These are phyloP conservation scores for Plectranthus barbatus DNA, from an alignment of 257 asterid species.

Conservation along the genomic window DNA sequence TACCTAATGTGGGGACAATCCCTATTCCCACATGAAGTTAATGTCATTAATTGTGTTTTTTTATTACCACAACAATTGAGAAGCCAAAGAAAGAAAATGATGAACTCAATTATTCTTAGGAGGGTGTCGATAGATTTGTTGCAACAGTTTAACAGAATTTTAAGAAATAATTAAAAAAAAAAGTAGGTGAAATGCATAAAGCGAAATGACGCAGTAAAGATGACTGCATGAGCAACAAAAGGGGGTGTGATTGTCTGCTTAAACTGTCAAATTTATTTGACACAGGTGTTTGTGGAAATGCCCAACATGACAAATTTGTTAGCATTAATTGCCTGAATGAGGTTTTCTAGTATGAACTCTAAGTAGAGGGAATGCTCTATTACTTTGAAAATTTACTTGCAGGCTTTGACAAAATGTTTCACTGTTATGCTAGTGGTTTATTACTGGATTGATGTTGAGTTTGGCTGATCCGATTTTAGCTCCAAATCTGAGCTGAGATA, in stretches of 20 bases:
- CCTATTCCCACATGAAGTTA: constrained; percentile 11
- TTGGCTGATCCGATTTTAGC: constrained; percentile 8
- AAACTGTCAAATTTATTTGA: background rate
- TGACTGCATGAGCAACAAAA: background rate
- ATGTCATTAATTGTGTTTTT: constrained; percentile 15
- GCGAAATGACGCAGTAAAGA: background rate
- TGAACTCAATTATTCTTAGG: too few species aligned
- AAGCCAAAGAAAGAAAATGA: too few species aligned
- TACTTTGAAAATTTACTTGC: constrained; percentile 7
- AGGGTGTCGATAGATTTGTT: too few species aligned
- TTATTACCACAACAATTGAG: constrained; percentile 5
- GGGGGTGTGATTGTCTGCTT: too few species aligned
- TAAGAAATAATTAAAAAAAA: background rate
- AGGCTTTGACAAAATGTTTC: constrained; percentile 28
- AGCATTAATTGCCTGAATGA: constrained; percentile 11
- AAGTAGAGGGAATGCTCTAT: constrained; percentile 11
- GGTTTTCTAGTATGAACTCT: background rate
- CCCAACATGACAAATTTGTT: background rate
- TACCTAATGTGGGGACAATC: constrained; percentile 31
- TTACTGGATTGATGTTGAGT: constrained; percentile 22
- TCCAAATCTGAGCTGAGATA: constrained; percentile 20
- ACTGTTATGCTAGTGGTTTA: constrained; percentile 19
- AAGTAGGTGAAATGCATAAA: constrained; percentile 7
- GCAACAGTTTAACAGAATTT: too few species aligned
- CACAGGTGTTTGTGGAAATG: constrained; percentile 12